Evolutionary conservation across 2,329 filamentous ascomycete species (phyloP).

Genomic region (Clarireedia homoeocarpa): DNA sequence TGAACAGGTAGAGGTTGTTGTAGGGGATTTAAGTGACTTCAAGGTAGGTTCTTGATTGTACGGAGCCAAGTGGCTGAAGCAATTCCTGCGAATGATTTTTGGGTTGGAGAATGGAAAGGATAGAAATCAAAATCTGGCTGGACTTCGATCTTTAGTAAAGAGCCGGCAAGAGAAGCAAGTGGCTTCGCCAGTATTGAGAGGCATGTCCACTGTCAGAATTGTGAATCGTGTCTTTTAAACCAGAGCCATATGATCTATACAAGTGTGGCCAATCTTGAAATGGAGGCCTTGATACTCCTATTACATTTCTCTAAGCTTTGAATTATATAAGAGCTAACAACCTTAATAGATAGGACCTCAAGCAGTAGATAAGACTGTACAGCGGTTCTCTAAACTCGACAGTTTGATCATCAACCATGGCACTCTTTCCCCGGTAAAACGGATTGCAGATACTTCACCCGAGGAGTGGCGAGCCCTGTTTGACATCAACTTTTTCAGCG

Average conservation of each 20-base stretch:
- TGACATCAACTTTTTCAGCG: conserved; percentile 82
- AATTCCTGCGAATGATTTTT: background rate
- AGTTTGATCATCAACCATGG: conserved; percentile 86
- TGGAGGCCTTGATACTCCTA: background rate
- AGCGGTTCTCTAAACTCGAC: conserved; percentile 66
- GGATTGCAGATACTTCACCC: conserved; percentile 56
- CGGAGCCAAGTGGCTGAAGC: background rate
- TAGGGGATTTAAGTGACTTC: conserved; percentile 47
- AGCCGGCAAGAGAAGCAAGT: no score
- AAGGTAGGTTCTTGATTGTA: conserved; percentile 32
- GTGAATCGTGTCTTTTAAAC: no score
- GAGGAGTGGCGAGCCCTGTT: conserved; percentile 71
- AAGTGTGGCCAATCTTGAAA: no score
- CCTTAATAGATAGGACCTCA: conserved; percentile 41
- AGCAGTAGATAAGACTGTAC: conserved; percentile 57
- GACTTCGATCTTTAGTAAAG: no score
- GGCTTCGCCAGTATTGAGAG: no score
- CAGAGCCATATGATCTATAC: no score
- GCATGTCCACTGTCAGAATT: no score
- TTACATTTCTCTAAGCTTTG: background rate
- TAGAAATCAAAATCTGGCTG: background rate
- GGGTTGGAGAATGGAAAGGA: background rate
- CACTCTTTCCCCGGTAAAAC: conserved; percentile 64
- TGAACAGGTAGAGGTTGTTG: conserved; percentile 46
- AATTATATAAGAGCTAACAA: background rate